Percentiles rank a stretch among this genome's conserved stretches.
phyloP scores from a whole-genome alignment of 106 monocot genomes.

The Triglochin maritima region DNA sequence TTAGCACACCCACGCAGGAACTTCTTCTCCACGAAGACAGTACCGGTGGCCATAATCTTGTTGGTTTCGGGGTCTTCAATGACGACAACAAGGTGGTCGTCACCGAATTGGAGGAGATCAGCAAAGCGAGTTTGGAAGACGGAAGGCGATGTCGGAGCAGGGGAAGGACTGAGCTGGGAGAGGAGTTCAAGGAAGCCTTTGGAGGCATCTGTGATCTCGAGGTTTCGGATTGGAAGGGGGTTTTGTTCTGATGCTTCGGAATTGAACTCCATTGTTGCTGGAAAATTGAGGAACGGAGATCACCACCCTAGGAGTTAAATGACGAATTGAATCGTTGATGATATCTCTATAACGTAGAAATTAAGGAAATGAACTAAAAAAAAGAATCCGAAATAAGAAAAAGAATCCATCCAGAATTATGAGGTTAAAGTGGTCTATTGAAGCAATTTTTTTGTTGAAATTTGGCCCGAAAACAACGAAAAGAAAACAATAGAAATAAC shows the following conservation, averaged over 20 bases:
- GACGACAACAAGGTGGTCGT: conserved; percentile 61
- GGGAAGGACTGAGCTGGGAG: conserved; percentile 25
- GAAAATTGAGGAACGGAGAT: too few species aligned
- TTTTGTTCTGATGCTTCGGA: not conserved
- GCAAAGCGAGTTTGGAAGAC: conserved; percentile 49
- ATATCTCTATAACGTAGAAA: too few species aligned
- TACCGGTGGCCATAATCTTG: conserved; percentile 59
- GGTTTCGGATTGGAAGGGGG: conserved; percentile 35
- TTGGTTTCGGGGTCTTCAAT: conserved; percentile 34
- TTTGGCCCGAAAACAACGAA: too few species aligned
- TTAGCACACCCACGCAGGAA: conserved; percentile 58
- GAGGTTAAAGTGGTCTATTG: too few species aligned
- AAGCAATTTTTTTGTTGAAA: too few species aligned
- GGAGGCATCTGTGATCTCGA: conserved; percentile 37
- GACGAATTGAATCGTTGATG: too few species aligned
- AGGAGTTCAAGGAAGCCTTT: conserved; percentile 75
- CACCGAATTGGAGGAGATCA: conserved; percentile 40
- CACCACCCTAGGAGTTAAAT: too few species aligned
- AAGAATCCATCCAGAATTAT: too few species aligned
- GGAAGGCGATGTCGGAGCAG: conserved; percentile 23
- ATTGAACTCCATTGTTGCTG: too few species aligned
- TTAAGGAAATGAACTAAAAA: too few species aligned
- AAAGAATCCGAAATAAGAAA: too few species aligned
- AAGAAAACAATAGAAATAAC: too few species aligned
- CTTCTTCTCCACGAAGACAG: conserved; percentile 70